These are phyloP conservation scores for Talaromyces marneffei DNA, from an alignment of 2,329 filamentous ascomycete genomes.

Conservation along the genomic window DNA sequence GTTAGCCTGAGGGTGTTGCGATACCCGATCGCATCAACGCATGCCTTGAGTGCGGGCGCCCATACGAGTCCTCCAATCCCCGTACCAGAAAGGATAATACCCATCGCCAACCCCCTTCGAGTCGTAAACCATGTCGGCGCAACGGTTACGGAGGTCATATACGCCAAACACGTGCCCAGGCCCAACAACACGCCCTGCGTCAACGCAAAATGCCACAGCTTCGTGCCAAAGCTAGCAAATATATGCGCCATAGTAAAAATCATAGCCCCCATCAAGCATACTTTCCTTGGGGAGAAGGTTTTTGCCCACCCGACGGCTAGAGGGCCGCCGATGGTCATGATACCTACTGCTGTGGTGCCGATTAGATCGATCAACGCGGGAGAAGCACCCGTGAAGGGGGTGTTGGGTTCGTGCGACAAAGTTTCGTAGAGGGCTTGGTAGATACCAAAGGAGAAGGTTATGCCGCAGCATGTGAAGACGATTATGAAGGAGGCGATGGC, in stretches of 20 bases:
- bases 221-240: conserved; percentile 29
- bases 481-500: conserved; percentile 20
- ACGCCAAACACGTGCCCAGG: conserved; percentile 33
- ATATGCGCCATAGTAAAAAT: conserved; percentile 26
- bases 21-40: conserved; percentile 31
- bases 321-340: conserved; percentile 34
- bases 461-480: conserved; percentile 32
- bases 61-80: conserved; percentile 36
- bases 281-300: conserved; percentile 26
- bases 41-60: conserved; percentile 27
- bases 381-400: conserved; percentile 32
- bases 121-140: conserved; percentile 35
- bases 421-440: conserved; percentile 37
- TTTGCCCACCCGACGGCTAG: conserved; percentile 33
- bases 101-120: conserved; percentile 35
- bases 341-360: conserved; percentile 31
- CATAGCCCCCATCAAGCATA: conserved; percentile 26
- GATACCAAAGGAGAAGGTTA: conserved; percentile 38
- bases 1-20: conserved; percentile 34
- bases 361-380: conserved; percentile 36
- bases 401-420: conserved; percentile 22
- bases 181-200: conserved; percentile 35
- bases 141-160: conserved; percentile 34
- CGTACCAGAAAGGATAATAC: conserved; percentile 34
- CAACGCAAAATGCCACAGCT: conserved; percentile 29